Evolutionary conservation across 2,329 filamentous ascomycete genomes (phyloP), one percentile per base, ranked within the genome.

Genomic region (Ophiostoma ulmi): DNA sequence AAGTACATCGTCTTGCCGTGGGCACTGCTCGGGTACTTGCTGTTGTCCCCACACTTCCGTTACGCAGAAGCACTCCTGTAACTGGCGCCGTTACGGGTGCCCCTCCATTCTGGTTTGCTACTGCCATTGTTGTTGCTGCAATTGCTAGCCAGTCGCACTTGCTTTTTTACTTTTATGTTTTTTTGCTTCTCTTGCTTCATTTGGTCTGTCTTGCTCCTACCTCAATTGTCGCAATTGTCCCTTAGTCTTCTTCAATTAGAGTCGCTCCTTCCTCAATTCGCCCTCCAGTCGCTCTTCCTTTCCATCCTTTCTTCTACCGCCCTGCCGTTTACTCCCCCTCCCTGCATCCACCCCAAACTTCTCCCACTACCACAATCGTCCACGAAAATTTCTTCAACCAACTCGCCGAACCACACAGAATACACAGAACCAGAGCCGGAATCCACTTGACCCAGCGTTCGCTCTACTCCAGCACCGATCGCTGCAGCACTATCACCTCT

Each of bases 1-100:
- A 41, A 22, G 69, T 70, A 68, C 69, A 22, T 66, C 14, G 44
- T 66, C 63, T 26, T 48, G 69, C 69, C 48, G 44, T 55, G 44
- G 35, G 31, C 63, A 35, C 63, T 65, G 63, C 44, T 52, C 39
- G 52, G 38, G 36, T 68, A 58, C 66, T 39, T 68, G 69, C 66
- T 35, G 36, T 20, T 61, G 38, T 14, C 66, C 67, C 71, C 71
- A 72, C 71, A 63, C 14, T 70, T 72, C 73, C 73, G 72, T 73
- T 71, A 73, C 73, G 70, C 72, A 70, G 72, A 69, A 69, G 65
- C 70, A 72, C 48, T 39, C 31, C 48, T 55, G 65, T 58, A 38
- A 44, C 69, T 64, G 69, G 55, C 68, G 48, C 67, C 65, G 35
- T 44, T 55, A 35, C 67, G 31, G 22, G 38, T 41, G 52, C 64